A percentile compares a stretch with the other conserved stretches of the same genome.
phyloP scores from a whole-genome alignment of 2,329 filamentous ascomycete species.

The Fusarium sp. region DNA sequence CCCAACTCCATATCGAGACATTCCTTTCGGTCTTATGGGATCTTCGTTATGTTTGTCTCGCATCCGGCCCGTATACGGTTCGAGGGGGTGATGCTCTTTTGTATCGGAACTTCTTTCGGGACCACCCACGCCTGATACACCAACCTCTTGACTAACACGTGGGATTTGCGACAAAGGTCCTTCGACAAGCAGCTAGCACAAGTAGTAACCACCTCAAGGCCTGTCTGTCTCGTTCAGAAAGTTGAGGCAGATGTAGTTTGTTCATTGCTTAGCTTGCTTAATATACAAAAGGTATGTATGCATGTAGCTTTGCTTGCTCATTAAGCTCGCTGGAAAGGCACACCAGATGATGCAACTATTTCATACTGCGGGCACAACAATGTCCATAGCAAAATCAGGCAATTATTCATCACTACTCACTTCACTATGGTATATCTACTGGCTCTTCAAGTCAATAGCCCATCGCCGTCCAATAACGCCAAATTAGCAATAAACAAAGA shows the following conservation, averaged over 20 bases:
- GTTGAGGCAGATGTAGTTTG: neutral
- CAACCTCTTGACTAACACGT: constrained; percentile 5
- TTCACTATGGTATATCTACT: constrained; percentile 22
- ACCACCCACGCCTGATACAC: constrained; percentile 7
- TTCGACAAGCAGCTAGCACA: neutral
- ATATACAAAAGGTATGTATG: neutral
- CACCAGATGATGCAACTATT: neutral
- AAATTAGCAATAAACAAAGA: constrained; percentile 6
- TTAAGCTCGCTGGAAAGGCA: neutral
- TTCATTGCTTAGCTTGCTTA: neutral
- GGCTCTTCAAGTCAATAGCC: neutral
- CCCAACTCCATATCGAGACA: neutral
- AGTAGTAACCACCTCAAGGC: neutral
- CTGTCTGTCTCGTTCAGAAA: neutral
- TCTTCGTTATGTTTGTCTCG: constrained; percentile 11
- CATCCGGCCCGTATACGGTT: neutral
- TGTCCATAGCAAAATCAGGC: neutral
- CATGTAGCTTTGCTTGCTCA: neutral
- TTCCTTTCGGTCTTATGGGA: constrained; percentile 9
- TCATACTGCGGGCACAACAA: neutral
- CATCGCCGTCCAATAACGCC: constrained; percentile 23
- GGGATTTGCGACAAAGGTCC: neutral
- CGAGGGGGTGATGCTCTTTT: neutral
- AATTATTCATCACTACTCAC: constrained; percentile 13
- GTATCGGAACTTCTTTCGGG: constrained; percentile 12